phyloP scores from a whole-genome alignment of 768 basidiomycete species.

The Tricholoma bakamatsutake region DNA sequence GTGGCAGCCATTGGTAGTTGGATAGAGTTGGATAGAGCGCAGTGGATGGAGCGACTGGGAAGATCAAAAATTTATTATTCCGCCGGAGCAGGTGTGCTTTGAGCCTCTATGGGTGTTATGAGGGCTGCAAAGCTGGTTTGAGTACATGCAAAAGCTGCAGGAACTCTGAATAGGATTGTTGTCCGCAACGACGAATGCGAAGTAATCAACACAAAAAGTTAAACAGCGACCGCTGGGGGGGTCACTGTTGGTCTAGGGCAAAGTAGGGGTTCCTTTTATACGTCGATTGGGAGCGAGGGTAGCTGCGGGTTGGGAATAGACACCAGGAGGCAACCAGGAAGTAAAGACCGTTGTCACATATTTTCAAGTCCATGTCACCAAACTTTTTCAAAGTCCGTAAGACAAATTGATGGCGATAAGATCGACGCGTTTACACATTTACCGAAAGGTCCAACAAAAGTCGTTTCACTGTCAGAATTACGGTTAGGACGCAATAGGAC shows the following conservation, averaged over 20 bases:
- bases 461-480: neutral
- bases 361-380: neutral
- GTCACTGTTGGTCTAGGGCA: neutral
- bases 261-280: neutral
- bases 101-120: slow-evolving; percentile 86
- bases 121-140: slow-evolving; percentile 84
- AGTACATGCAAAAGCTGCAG: slow-evolving; percentile 80
- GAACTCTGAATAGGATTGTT: slow-evolving; percentile 15
- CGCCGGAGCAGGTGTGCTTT: slow-evolving; percentile 75
- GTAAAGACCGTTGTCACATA: neutral
- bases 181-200: neutral
- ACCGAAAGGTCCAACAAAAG: neutral
- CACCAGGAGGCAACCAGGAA: neutral
- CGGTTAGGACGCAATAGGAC: neutral
- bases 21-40: slow-evolving; percentile 11
- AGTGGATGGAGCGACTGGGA: slow-evolving; percentile 21
- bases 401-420: neutral
- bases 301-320: neutral
- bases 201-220: neutral
- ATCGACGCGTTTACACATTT: neutral
- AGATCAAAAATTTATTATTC: slow-evolving; percentile 45
- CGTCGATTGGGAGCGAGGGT: neutral
- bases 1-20: slow-evolving; percentile 43
- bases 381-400: slow-evolving; percentile 2
- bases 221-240: neutral